Evolutionary conservation across 2,329 filamentous ascomycete species (phyloP).

Genomic region (Westerdykella aurantiaca): DNA sequence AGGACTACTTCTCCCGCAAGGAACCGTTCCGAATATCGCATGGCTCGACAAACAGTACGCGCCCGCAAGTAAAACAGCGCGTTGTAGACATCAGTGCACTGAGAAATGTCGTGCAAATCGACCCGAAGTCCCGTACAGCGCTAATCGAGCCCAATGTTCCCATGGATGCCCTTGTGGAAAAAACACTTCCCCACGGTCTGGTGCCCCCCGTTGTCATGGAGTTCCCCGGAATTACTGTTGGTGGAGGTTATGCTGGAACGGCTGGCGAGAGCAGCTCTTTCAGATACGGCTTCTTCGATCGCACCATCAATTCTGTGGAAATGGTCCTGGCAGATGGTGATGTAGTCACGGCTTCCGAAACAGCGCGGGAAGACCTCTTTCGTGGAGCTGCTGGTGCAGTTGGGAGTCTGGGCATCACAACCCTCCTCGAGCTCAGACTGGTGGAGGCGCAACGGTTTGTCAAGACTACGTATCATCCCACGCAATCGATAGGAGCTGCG

Average conservation of each 20-base stretch:
- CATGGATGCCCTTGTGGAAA: constrained; percentile 59
- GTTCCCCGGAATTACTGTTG: constrained; percentile 66
- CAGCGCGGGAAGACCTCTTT: constrained; percentile 55
- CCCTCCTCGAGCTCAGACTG: constrained; percentile 48
- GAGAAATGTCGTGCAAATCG: constrained; percentile 56
- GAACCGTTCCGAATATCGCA: constrained; percentile 69
- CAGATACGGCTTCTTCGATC: constrained; percentile 61
- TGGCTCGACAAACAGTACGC: constrained; percentile 71
- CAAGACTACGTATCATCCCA: constrained; percentile 45
- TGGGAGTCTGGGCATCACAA: constrained; percentile 62
- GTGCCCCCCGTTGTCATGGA: constrained; percentile 65
- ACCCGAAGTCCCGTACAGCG: constrained; percentile 49
- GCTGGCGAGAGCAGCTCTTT: constrained; percentile 66
- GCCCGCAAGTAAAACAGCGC: constrained; percentile 41
- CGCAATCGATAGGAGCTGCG: constrained; percentile 39
- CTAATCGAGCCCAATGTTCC: constrained; percentile 66
- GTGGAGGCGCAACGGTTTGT: constrained; percentile 45
- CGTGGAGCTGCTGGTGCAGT: constrained; percentile 60
- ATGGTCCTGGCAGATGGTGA: constrained; percentile 60
- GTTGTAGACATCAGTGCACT: constrained; percentile 63
- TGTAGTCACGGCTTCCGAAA: constrained; percentile 50
- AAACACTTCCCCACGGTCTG: constrained; percentile 51
- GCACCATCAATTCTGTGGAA: constrained; percentile 56
- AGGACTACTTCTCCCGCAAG: constrained; percentile 46
- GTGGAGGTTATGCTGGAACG: constrained; percentile 62